A percentile compares a stretch with the other conserved stretches of the same genome.
These are phyloP conservation scores for Mycena polygramma DNA, from an alignment of 768 basidiomycete genomes.

Conservation along the genomic window DNA sequence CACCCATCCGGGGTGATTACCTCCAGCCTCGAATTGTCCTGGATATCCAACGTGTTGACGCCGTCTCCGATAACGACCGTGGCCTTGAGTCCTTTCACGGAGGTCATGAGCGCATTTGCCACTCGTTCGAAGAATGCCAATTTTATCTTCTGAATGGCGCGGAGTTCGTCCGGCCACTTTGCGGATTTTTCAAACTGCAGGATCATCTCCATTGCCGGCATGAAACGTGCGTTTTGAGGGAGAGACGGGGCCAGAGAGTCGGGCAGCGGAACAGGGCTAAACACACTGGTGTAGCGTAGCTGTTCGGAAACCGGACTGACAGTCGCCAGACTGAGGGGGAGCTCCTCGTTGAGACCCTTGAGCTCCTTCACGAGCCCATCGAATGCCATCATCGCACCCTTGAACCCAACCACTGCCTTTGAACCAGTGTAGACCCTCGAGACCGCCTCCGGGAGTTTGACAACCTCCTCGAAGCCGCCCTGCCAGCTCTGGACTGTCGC, in stretches of 20 bases:
- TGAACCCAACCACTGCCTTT: conserved; percentile 69
- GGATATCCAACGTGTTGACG: conserved; percentile 62
- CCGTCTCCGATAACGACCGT: conserved; percentile 70
- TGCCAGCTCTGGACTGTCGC: conserved; percentile 69
- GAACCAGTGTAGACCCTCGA: conserved; percentile 57
- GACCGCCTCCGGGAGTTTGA: conserved; percentile 71
- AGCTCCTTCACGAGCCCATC: conserved; percentile 82
- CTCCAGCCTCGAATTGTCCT: conserved; percentile 82
- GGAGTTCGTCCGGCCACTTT: conserved; percentile 95
- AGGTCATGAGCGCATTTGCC: conserved; percentile 71
- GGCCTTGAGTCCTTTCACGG: conserved; percentile 65
- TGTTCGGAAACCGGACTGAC: conserved; percentile 80
- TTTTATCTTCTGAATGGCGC: conserved; percentile 94
- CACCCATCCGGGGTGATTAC: conserved; percentile 86
- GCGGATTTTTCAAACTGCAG: conserved; percentile 94
- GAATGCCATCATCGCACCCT: conserved; percentile 81
- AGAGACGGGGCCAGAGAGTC: conserved; percentile 62
- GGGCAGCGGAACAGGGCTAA: conserved; percentile 83
- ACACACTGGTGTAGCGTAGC: conserved; percentile 87
- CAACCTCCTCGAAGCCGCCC: conserved; percentile 65
- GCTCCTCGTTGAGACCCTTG: conserved; percentile 76
- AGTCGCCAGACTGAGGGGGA: conserved; percentile 84
- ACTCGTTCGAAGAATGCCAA: conserved; percentile 91
- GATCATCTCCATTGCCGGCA: conserved; percentile 78
- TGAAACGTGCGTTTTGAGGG: conserved; percentile 72